Conservation (phyloP, 1,284 basidiomycete species). For the Boletus calvinii region DNA sequence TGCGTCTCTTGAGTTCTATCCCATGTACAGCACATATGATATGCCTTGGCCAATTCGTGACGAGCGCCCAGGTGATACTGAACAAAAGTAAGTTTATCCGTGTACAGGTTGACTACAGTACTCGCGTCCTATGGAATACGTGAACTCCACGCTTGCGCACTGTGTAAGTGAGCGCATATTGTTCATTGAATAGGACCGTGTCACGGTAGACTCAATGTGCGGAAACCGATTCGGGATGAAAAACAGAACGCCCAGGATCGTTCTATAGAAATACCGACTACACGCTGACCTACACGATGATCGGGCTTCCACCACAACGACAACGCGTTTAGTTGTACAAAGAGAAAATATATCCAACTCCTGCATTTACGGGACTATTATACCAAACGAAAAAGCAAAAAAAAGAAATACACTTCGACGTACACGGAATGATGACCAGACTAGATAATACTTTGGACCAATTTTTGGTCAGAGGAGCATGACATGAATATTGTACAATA, state of each 20-base stretch:
- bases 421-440: too few species aligned
- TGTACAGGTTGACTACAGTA: neutral
- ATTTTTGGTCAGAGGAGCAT: too few species aligned
- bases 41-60: slow-evolving; percentile 3
- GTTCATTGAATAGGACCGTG: neutral
- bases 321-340: too few species aligned
- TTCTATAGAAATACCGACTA: slow-evolving; percentile 12
- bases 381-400: too few species aligned
- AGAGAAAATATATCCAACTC: too few species aligned
- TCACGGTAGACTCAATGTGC: slow-evolving; percentile 15
- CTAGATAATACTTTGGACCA: too few species aligned
- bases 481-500: too few species aligned
- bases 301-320: too few species aligned
- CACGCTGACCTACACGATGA: neutral
- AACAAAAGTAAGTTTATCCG: slow-evolving; percentile 14
- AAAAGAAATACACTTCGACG: too few species aligned
- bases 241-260: neutral
- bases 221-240: slow-evolving; percentile 21
- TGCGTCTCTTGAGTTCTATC: slow-evolving; percentile 5
- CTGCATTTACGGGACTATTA: too few species aligned
- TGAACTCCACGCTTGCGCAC: slow-evolving; percentile 22
- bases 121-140: slow-evolving; percentile 14
- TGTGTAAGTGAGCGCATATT: slow-evolving; percentile 13
- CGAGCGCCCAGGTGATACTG: slow-evolving; percentile 11
- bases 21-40: too few species aligned